Conservation (phyloP, 2,329 filamentous ascomycete species). For the Exophiala oligosperma region DNA sequence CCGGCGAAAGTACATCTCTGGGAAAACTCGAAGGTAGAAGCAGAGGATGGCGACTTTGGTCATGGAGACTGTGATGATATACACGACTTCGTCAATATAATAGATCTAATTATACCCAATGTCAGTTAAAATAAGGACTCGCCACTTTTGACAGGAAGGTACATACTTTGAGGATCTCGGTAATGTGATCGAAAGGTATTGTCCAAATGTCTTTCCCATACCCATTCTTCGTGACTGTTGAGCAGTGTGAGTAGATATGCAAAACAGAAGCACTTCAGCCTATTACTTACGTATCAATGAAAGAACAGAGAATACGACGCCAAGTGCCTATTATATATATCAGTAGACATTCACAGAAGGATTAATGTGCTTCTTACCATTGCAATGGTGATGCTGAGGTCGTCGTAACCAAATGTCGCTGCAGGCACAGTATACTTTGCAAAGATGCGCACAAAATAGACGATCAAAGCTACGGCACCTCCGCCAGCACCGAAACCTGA, state of each 20-base stretch:
- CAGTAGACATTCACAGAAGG: background rate
- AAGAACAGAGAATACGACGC: slow-evolving; percentile 31
- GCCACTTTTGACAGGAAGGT: slow-evolving; percentile 22
- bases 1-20: slow-evolving; percentile 31
- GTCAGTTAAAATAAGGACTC: slow-evolving; percentile 24
- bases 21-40: slow-evolving; percentile 46
- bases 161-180: slow-evolving; percentile 40
- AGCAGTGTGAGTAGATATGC: background rate
- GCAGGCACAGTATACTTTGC: slow-evolving; percentile 39
- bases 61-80: slow-evolving; percentile 48
- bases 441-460: slow-evolving; percentile 37
- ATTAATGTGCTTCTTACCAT: slow-evolving; percentile 26
- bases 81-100: slow-evolving; percentile 37
- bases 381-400: slow-evolving; percentile 38
- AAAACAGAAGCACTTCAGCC: background rate
- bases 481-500: slow-evolving; percentile 37
- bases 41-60: slow-evolving; percentile 39
- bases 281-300: slow-evolving; percentile 32
- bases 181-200: slow-evolving; percentile 44
- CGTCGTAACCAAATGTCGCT: slow-evolving; percentile 42
- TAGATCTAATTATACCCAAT: slow-evolving; percentile 35
- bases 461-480: slow-evolving; percentile 36
- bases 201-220: slow-evolving; percentile 50
- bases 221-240: slow-evolving; percentile 32
- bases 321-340: slow-evolving; percentile 18